Evolutionary conservation across 2,329 filamentous ascomycete genomes (phyloP), one percentile per base, ranked within the genome.

Genomic region (Fusarium sp.): DNA sequence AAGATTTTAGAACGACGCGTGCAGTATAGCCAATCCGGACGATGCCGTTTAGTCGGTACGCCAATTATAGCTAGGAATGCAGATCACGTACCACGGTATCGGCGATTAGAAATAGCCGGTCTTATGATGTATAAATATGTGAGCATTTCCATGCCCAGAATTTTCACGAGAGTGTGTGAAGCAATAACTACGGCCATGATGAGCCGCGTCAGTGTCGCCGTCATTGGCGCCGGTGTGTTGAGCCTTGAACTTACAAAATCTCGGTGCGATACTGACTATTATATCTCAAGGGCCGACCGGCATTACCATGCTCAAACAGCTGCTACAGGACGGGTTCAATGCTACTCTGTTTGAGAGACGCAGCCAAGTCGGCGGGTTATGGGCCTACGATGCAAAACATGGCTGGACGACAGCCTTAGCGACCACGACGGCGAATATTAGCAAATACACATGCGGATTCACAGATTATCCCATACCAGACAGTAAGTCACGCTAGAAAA

Each of bases 361-460:
- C 0, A 49, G 32, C 12, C 51, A 49, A 3, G 66, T 69, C 1
- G 66, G 66, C 0, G 66, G 66, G 0, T 2, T 69, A 0, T 69
- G 66, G 66, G 61, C 66, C 1, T 66, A 57, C 1, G 66, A 69
- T 3, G 30, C 61, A 15, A 50, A 42, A 0, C 40, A 69, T 4
- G 66, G 66, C 1, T 69, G 66, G 66, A 69, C 66, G 0, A 62
- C 66, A 0, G 66, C 66, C 1, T 5, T 70, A 3, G 15, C 40
- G 1, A 50, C 29, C 0, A 69, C 66, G 2, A 53, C 20, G 3
- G 66, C 66, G 1, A 62, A 70, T 0, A 69, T 69, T 2, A 69
- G 66, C 61, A 69, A 69, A 18, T 70, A 69, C 6, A 69, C 66
- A 4, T 69, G 66, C 1, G 66, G 66, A 6, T 69, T 70, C 8